Evolutionary conservation across 2,329 filamentous ascomycete genomes (phyloP).

Genomic region (Fusarium annulatum): DNA sequence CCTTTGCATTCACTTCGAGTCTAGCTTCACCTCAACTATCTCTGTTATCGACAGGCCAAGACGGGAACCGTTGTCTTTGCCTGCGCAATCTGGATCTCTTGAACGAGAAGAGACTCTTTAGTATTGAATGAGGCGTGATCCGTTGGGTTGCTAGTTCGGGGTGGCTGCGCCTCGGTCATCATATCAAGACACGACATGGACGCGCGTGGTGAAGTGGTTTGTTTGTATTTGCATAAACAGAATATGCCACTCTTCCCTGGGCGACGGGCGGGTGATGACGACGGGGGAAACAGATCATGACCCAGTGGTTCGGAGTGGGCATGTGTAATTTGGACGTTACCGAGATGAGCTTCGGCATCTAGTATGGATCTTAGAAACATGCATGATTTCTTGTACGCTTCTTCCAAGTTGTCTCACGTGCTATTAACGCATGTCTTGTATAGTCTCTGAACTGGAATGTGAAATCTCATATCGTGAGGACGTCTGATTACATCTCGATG

Average conservation of each 20-base stretch:
- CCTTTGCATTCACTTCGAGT: conserved; percentile 1
- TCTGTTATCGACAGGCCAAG: conserved; percentile 19
- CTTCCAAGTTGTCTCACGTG: conserved; percentile 12
- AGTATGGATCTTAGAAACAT: conserved; percentile 15
- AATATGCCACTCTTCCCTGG: conserved; percentile 7
- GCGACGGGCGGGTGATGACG: conserved; percentile 30
- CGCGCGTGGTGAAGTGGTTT: conserved; percentile 19
- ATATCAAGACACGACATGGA: conserved; percentile 6
- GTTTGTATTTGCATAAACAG: conserved; percentile 31
- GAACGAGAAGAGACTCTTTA: conserved; percentile 1
- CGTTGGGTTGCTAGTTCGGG: conserved; percentile 1
- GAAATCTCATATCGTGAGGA: background rate
- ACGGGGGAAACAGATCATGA: conserved; percentile 22
- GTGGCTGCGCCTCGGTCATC: conserved; percentile 1
- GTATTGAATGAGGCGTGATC: conserved; percentile 12
- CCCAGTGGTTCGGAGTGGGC: conserved; percentile 28
- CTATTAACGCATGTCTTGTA: conserved; percentile 13
- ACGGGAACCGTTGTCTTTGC: conserved; percentile 23
- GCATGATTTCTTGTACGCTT: conserved; percentile 20
- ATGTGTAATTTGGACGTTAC: conserved; percentile 26
- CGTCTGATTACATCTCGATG: background rate
- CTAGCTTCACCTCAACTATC: conserved; percentile 1
- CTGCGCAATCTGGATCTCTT: conserved; percentile 5
- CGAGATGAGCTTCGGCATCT: conserved; percentile 38
- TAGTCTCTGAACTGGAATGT: conserved; percentile 21